Conservation (phyloP, 2,329 filamentous ascomycete species). For the Cladophialophora carrionii region DNA sequence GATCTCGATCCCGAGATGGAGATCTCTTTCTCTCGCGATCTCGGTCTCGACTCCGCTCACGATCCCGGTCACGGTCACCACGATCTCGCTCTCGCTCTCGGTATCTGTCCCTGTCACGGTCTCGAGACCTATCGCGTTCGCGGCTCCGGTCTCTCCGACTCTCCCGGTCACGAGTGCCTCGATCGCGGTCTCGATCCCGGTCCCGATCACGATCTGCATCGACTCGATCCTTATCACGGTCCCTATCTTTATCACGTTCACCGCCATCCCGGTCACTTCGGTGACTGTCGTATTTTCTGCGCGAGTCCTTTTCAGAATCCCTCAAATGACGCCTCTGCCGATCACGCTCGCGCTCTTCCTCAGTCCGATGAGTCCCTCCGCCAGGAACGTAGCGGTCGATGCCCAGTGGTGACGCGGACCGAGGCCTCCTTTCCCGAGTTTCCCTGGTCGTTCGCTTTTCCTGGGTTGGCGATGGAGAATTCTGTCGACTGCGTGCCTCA, state of each 20-base stretch:
- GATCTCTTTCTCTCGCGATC: constrained; percentile 34
- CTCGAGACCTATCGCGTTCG: constrained; percentile 26
- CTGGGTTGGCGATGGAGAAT: constrained; percentile 30
- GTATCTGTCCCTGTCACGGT: constrained; percentile 36
- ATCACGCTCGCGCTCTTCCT: constrained; percentile 40
- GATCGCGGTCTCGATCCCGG: constrained; percentile 25
- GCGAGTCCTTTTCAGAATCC: constrained; percentile 27
- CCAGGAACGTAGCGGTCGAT: constrained; percentile 53
- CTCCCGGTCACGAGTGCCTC: constrained; percentile 21
- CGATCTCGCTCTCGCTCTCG: constrained; percentile 38
- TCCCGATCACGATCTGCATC: constrained; percentile 23
- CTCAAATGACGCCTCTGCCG: constrained; percentile 35
- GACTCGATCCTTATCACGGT: neutral
- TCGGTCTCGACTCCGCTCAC: constrained; percentile 31
- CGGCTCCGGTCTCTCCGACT: constrained; percentile 19
- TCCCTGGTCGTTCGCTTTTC: constrained; percentile 23
- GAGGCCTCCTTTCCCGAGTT: constrained; percentile 39
- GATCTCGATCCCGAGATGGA: constrained; percentile 35
- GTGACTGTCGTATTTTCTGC: constrained; percentile 38
- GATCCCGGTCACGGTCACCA: constrained; percentile 28
- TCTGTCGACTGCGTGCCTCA: constrained; percentile 34
- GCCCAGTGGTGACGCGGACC: constrained; percentile 40
- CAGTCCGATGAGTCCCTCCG: constrained; percentile 39
- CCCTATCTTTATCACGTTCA: constrained; percentile 20
- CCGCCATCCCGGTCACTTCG: constrained; percentile 33